Conservation (phyloP, 768 basidiomycete species). For the Bullera alba region DNA sequence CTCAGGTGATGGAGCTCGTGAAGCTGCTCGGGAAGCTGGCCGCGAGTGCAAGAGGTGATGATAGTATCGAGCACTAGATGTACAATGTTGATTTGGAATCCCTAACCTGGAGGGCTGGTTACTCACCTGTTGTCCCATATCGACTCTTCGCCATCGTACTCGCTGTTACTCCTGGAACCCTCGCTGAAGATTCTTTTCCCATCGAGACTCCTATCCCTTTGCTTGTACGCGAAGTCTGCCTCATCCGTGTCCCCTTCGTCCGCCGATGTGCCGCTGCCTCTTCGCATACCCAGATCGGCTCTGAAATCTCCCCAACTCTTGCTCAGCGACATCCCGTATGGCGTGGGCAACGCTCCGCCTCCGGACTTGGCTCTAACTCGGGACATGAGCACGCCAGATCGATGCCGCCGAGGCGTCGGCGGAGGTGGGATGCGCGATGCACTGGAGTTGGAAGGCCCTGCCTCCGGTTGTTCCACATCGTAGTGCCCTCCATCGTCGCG, state of each 20-base stretch:
- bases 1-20: slow-evolving; percentile 21
- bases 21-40: slow-evolving; percentile 28
- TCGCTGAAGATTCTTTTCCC: neutral
- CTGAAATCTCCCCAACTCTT: slow-evolving; percentile 30
- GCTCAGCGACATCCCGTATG: slow-evolving; percentile 9
- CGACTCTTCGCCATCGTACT: slow-evolving; percentile 16
- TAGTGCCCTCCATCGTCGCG: too few relatives aligned
- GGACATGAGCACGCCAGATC: slow-evolving; percentile 40
- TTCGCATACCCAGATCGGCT: slow-evolving; percentile 6
- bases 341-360: slow-evolving; percentile 10
- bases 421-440: slow-evolving; percentile 29
- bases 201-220: neutral
- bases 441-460: slow-evolving; percentile 17
- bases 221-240: neutral
- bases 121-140: slow-evolving; percentile 41
- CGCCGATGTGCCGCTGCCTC: too few relatives aligned
- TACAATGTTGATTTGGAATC: neutral
- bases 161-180: neutral
- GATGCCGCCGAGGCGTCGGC: slow-evolving; percentile 36
- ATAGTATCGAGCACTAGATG: slow-evolving; percentile 39
- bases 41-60: slow-evolving; percentile 38
- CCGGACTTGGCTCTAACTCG: slow-evolving; percentile 26
- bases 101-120: neutral
- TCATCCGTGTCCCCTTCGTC: slow-evolving; percentile 8
- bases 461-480: slow-evolving; percentile 8